Evolutionary conservation across 164 flowering plant species (phyloP), one percentile per base, ranked within the genome.

Genomic region (Liriodendron chinense): DNA sequence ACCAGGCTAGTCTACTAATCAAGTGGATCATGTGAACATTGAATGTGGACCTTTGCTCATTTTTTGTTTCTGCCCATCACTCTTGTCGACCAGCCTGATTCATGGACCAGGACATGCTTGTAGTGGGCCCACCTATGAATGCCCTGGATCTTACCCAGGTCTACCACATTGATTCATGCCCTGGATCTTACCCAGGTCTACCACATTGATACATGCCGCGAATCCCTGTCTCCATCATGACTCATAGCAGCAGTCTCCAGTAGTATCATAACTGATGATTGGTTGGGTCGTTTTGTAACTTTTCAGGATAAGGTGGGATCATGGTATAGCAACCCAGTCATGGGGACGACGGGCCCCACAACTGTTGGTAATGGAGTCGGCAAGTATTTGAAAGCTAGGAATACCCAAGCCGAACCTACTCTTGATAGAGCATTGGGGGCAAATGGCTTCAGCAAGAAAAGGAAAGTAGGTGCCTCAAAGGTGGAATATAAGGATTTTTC

Each of bases 251-350:
- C 10, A 13, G 3, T 25, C 47, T 66, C 20, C 47, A 14, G 47
- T 28, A 66, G 18, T 25, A 66, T 20, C 21, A 18, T 1, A 26
- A 66, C 28, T 18, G 25, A 24, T 75, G 5, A 73, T 61, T 69
- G 71, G n/a, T 72, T 22, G 3, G 22, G 10, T 71, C 21, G 10
- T 28, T 65, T 57, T 73, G 24, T 25, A 59, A 24, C 24, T 22
- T 81, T 84, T 68, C 89, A 93, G 99, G 97, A 89, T 28, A 91
- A 89, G 84, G 79, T 92, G 72, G 97, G 98, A 13, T 88, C 97
- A 43, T 94, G 99, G 99, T 96, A 79, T 79, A 92, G 99, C 87
- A 92, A 94, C 79, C 97, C 98, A 10, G 94, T 85, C 2, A 82
- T 85, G 2, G 92, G 92, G 76, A 47, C 81, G 24, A 63, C 83